Base-by-base conservation (phyloP, 345 rosid species). In the Pistacia vera region DNA sequence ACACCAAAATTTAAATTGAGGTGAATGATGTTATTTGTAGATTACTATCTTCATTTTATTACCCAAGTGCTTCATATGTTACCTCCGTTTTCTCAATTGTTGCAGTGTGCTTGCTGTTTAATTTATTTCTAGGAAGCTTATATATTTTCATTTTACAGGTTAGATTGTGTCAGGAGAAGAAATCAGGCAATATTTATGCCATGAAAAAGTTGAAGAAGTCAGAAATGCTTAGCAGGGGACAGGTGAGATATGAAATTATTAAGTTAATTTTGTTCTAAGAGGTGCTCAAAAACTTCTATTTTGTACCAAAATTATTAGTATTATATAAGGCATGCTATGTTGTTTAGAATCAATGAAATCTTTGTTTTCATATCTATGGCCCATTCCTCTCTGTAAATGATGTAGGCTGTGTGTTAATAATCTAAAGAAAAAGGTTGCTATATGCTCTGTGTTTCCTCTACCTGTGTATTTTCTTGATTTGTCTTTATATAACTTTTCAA, bases 171-270 rank as follows among this genome's bases (percentile, higher is more conserved):
- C 85, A 87, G 75, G 98, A 91, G 84, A 93, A 90, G 82, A 89
- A 87, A 77, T 85, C 96, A 11, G 93, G 97, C 73, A 83, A 86
- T 71, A 91, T 91, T 54, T 95, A 87, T 83, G 98, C 98, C 71
- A 93, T 95, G 98, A 95, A 95, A 88, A 95, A 93, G 79, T 79
- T 95, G 85, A 93, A 88, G 89, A 95, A 95, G 84, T 93, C 98
- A 20, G 98, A 95, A 86, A 95, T 95, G 98, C 97, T 95, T 78
- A 93, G 94, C 83, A 88, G 97, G 68, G 98, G 97, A 16, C 98
- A 95, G 92, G 98, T 95, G 82, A 86, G 87, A 83, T 80, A 66
- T 36, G 61, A 41, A 73, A 28, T 49, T 22, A 16, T 66, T 49
- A 57, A 68, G 35, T 61, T 41, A 46, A 56, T 12, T 12, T 52